phyloP scores from a whole-genome alignment of 495 filamentous ascomycete genomes.

The Tricharina praecox region DNA sequence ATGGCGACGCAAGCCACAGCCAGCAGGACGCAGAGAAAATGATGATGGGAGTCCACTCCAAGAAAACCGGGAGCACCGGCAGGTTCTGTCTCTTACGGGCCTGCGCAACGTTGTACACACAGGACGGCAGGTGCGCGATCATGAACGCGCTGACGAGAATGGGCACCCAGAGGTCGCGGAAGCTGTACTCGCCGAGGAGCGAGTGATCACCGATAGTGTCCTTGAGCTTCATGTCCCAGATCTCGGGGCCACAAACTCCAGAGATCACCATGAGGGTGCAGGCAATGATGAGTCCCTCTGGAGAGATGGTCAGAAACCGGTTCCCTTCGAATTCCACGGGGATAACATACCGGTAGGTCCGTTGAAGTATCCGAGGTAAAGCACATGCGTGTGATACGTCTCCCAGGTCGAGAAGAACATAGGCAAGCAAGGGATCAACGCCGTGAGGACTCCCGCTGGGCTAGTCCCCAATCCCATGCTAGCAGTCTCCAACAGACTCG shows the following conservation, averaged over 20 bases:
- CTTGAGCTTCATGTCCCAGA: constrained; percentile 63
- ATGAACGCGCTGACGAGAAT: constrained; percentile 57
- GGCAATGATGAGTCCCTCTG: constrained; percentile 77
- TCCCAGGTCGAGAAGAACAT: constrained; percentile 99
- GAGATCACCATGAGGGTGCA: constrained; percentile 70
- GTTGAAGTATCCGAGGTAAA: constrained; percentile 94
- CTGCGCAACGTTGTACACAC: constrained; percentile 60
- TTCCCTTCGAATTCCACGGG: background rate
- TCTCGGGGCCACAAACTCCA: constrained; percentile 69
- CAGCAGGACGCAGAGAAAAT: constrained; percentile 56
- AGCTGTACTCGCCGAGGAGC: constrained; percentile 42
- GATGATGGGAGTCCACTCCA: constrained; percentile 86
- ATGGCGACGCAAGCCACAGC: constrained; percentile 74
- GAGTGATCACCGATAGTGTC: constrained; percentile 42
- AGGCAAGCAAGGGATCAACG: constrained; percentile 72
- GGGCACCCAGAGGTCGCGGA: constrained; percentile 77
- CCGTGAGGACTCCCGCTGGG: constrained; percentile 73
- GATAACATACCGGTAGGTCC: constrained; percentile 51
- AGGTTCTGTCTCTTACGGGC: constrained; percentile 55
- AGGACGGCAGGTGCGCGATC: constrained; percentile 63
- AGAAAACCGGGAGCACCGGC: constrained; percentile 67
- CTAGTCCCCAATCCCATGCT: constrained; percentile 78
- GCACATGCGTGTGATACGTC: constrained; percentile 93
- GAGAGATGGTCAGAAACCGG: constrained; percentile 2
- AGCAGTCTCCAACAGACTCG: constrained; percentile 70